Conservation (phyloP, 495 filamentous ascomycete genomes). For the Penicillium dipodomyicola region DNA sequence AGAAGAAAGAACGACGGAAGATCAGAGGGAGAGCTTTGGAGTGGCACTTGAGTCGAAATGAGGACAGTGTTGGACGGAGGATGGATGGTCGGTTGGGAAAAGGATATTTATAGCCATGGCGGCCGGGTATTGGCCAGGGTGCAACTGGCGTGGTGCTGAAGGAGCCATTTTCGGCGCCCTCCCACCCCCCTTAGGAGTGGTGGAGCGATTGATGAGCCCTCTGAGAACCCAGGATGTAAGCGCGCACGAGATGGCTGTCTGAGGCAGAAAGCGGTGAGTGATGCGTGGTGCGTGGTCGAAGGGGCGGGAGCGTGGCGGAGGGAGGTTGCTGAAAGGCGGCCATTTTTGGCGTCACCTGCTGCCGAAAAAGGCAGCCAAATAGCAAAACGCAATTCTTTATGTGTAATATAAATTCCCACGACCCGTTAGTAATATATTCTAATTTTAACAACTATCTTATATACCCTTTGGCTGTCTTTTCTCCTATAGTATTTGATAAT, state of each 20-base stretch:
- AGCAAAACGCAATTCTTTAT: too few relatives aligned
- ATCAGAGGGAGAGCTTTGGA: conserved; percentile 11
- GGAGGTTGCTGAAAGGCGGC: too few relatives aligned
- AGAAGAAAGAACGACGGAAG: conserved; percentile 11
- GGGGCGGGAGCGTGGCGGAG: too few relatives aligned
- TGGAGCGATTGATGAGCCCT: conserved; percentile 5
- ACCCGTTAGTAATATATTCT: too few relatives aligned
- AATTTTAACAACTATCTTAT: too few relatives aligned
- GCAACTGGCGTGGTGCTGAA: conserved; percentile 11
- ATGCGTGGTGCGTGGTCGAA: conserved; percentile 9
- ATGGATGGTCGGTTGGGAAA: conserved; percentile 7
- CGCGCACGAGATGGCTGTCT: conserved; percentile 11
- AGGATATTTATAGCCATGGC: conserved; percentile 15
- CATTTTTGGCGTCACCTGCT: too few relatives aligned
- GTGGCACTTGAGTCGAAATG: conserved; percentile 10
- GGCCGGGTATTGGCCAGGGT: conserved; percentile 10
- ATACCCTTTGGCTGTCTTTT: too few relatives aligned
- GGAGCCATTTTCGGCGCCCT: neutral
- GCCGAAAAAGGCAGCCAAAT: too few relatives aligned
- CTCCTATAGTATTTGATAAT: too few relatives aligned
- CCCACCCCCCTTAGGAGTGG: neutral
- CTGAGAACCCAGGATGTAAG: conserved; percentile 3
- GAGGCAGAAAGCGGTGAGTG: conserved; percentile 8
- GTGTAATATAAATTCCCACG: too few relatives aligned
- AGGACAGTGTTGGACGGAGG: conserved; percentile 3